phyloP scores from a whole-genome alignment of 2,329 filamentous ascomycete genomes.

The Trichoderma citrinoviride region DNA sequence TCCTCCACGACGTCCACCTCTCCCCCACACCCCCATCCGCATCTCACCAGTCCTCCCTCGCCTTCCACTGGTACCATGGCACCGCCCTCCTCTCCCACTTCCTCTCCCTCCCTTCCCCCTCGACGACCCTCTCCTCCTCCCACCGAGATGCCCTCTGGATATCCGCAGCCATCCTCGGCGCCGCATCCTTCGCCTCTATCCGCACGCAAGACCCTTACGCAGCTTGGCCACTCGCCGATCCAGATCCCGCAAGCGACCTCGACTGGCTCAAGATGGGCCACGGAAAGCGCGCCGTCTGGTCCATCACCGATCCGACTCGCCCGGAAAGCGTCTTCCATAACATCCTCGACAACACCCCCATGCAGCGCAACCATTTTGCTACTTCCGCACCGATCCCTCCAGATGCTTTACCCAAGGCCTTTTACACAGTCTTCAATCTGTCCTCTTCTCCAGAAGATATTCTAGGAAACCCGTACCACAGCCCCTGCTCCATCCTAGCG shows the following conservation, averaged over 20 bases:
- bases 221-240: slow-evolving; percentile 55
- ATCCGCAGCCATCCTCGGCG: slow-evolving; percentile 46
- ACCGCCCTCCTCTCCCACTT: slow-evolving; percentile 47
- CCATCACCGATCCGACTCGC: slow-evolving; percentile 47
- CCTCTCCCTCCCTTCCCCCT: slow-evolving; percentile 34
- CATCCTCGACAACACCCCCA: slow-evolving; percentile 25
- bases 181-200: slow-evolving; percentile 45
- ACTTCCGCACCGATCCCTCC: slow-evolving; percentile 22
- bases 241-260: slow-evolving; percentile 43
- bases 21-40: slow-evolving; percentile 20
- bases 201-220: slow-evolving; percentile 42
- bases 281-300: slow-evolving; percentile 55
- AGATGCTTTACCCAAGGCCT: slow-evolving; percentile 31
- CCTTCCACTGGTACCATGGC: slow-evolving; percentile 48
- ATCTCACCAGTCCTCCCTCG: slow-evolving; percentile 35
- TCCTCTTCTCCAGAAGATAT: slow-evolving; percentile 23
- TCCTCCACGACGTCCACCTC: slow-evolving; percentile 52
- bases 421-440: slow-evolving; percentile 34
- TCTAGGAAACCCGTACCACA: slow-evolving; percentile 34
- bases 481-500: slow-evolving; percentile 37
- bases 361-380: slow-evolving; percentile 17
- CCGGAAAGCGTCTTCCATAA: slow-evolving; percentile 47
- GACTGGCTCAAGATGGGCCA: slow-evolving; percentile 58
- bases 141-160: slow-evolving; percentile 50
- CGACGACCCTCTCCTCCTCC: slow-evolving; percentile 31